These are phyloP conservation scores for Fraxinus floribunda DNA, from an alignment of 305 asterid genomes.

Conservation along the genomic window DNA sequence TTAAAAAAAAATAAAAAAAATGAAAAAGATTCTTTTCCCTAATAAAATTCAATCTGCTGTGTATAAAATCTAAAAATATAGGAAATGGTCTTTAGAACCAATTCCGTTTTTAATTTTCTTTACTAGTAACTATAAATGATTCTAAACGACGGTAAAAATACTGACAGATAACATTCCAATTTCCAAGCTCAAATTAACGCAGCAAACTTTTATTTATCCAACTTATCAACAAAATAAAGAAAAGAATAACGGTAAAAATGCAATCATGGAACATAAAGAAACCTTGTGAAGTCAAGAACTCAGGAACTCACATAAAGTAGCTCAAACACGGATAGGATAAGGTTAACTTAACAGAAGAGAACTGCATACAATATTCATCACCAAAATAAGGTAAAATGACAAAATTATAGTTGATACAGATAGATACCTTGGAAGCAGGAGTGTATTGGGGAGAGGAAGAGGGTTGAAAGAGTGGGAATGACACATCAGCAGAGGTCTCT, in stretches of 20 bases:
- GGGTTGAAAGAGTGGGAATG: conserved; percentile 54
- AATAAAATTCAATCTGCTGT: neutral
- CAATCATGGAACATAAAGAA: neutral
- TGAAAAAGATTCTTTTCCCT: neutral
- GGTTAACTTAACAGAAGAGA: neutral
- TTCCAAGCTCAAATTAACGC: neutral
- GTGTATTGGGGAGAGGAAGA: conserved; percentile 42
- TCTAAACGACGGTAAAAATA: neutral
- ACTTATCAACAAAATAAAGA: neutral
- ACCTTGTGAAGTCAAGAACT: neutral
- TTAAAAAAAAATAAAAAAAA: neutral
- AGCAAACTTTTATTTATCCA: neutral
- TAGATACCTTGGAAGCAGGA: conserved; percentile 66
- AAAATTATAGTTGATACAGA: neutral
- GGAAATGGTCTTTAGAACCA: neutral
- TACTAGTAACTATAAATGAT: neutral
- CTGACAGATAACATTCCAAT: neutral
- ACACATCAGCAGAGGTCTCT: conserved; percentile 33
- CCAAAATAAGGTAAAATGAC: neutral
- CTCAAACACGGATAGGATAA: neutral
- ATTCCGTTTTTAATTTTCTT: neutral
- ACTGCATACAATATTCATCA: neutral
- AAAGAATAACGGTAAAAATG: neutral
- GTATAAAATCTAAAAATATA: neutral
- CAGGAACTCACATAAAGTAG: neutral